phyloP scores from a whole-genome alignment of 345 rosid species.

The Nasturtium officinale region DNA sequence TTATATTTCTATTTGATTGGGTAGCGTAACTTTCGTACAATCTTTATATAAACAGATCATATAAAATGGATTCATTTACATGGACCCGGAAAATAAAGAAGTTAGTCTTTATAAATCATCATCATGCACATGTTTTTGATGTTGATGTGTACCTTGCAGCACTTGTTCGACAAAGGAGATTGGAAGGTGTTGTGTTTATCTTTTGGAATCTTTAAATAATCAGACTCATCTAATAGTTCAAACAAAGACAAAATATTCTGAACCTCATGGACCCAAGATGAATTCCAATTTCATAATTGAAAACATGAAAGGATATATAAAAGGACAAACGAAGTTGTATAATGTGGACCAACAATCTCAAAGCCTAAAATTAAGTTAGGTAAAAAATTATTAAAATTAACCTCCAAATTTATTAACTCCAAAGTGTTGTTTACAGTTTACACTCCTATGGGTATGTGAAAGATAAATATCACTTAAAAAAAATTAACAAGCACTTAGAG shows the following conservation, averaged over 20 bases:
- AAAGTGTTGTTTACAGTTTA: background rate
- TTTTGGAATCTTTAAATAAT: slow-evolving; percentile 20
- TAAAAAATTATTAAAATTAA: background rate
- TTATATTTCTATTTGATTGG: background rate
- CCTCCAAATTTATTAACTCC: background rate
- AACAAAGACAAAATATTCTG: slow-evolving; percentile 25
- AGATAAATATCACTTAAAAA: background rate
- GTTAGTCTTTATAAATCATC: slow-evolving; percentile 30
- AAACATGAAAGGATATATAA: background rate
- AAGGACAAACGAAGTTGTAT: slow-evolving; percentile 26
- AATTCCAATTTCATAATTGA: slow-evolving; percentile 14
- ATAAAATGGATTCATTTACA: background rate
- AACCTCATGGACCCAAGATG: slow-evolving; percentile 35
- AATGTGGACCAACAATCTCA: slow-evolving; percentile 30
- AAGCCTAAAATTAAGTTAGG: background rate
- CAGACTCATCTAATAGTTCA: slow-evolving; percentile 26
- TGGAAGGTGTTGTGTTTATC: slow-evolving; percentile 29
- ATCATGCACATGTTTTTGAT: slow-evolving; percentile 39
- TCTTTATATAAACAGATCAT: background rate
- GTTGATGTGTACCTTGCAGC: slow-evolving; percentile 40
- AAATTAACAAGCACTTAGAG: background rate
- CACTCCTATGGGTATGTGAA: too few species aligned
- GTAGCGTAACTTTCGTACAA: slow-evolving; percentile 4
- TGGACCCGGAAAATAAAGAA: slow-evolving; percentile 21
- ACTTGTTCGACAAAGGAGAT: slow-evolving; percentile 42